Conservation (phyloP, 1,284 basidiomycete genomes). For the Marasmius sp. region DNA sequence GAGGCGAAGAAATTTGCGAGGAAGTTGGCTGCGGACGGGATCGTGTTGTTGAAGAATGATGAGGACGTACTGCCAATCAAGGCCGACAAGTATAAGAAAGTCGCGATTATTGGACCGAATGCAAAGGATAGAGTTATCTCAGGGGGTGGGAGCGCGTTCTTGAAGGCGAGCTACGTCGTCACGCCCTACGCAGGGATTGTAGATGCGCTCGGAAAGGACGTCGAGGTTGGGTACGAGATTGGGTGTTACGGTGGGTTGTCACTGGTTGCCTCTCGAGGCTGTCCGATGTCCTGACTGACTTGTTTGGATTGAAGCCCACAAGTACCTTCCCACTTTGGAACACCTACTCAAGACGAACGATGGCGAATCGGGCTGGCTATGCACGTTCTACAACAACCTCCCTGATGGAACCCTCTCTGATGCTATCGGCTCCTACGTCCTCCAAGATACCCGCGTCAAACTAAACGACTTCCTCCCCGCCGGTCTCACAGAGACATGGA, state of each 20-base stretch:
- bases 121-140: constrained; percentile 64
- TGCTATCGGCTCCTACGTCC: constrained; percentile 40
- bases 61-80: constrained; percentile 54
- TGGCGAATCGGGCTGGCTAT: constrained; percentile 60
- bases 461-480: constrained; percentile 64
- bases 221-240: constrained; percentile 49
- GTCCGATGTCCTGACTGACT: background rate
- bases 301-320: constrained; percentile 44
- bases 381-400: constrained; percentile 60
- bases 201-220: constrained; percentile 42
- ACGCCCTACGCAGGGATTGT: constrained; percentile 63
- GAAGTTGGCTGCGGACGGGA: constrained; percentile 58
- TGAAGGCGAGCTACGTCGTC: constrained; percentile 70
- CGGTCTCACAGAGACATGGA: constrained; percentile 50
- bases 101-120: constrained; percentile 77
- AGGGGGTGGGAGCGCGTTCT: constrained; percentile 74
- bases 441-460: constrained; percentile 63
- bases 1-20: constrained; percentile 57
- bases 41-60: constrained; percentile 75
- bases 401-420: constrained; percentile 40
- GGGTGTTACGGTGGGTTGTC: constrained; percentile 57
- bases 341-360: constrained; percentile 45
- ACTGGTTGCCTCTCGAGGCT: background rate
- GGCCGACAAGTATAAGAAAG: constrained; percentile 45
- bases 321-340: constrained; percentile 63